Conservation (phyloP, 106 monocot species). For the Hemerocallis citrina region DNA sequence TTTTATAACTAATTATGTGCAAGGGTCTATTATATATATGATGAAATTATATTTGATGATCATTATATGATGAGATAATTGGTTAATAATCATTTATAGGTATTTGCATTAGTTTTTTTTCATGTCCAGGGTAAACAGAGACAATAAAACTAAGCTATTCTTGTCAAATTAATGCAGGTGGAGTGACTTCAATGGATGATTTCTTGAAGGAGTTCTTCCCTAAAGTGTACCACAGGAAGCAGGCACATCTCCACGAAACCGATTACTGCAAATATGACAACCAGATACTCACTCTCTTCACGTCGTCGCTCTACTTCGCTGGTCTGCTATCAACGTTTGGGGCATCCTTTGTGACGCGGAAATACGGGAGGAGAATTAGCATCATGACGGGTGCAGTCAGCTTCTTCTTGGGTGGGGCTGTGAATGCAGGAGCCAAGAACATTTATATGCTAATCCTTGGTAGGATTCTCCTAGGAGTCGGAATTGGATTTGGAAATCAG, state of each 20-base stretch:
- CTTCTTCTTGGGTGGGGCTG: conserved; percentile 46
- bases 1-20: no score
- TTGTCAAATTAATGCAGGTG: conserved; percentile 32
- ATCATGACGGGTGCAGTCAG: conserved; percentile 53
- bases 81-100: no score
- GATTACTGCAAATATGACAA: conserved; percentile 85
- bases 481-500: conserved; percentile 72
- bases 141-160: no score
- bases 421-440: conserved; percentile 38
- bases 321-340: conserved; percentile 53
- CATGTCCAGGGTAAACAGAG: no score
- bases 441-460: conserved; percentile 69
- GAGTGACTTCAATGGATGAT: conserved; percentile 70
- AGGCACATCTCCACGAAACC: conserved; percentile 16
- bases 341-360: conserved; percentile 52
- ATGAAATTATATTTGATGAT: no score
- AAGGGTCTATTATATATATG: no score
- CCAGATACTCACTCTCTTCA: conserved; percentile 68
- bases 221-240: conserved; percentile 34
- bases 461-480: conserved; percentile 60
- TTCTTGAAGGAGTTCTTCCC: conserved; percentile 64
- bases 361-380: conserved; percentile 49
- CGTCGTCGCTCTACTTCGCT: conserved; percentile 70
- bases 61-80: no score
- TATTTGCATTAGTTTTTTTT: no score